Percentiles rank a stretch among this genome's conserved stretches.
phyloP scores from a whole-genome alignment of 495 filamentous ascomycete species.

The Aspergillus ellipticus region DNA sequence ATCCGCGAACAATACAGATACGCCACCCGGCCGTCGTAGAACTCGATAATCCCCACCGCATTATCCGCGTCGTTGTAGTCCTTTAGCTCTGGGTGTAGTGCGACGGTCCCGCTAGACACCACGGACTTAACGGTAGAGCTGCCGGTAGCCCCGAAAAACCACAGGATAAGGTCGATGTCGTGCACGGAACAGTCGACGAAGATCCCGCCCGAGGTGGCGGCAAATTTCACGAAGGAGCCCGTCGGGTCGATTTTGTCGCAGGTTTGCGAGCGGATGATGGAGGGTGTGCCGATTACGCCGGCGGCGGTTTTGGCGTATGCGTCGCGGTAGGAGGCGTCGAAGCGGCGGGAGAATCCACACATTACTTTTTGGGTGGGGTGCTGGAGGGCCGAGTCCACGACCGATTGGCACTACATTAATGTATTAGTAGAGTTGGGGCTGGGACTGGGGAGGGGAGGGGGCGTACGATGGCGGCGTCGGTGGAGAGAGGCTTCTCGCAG shows the following conservation, averaged over 20 bases:
- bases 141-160: slow-evolving; percentile 45
- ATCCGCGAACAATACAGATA: slow-evolving; percentile 56
- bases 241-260: slow-evolving; percentile 52
- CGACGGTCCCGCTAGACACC: slow-evolving; percentile 46
- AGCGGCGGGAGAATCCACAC: slow-evolving; percentile 55
- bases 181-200: slow-evolving; percentile 56
- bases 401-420: slow-evolving; percentile 39
- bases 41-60: slow-evolving; percentile 56
- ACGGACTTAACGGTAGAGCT: slow-evolving; percentile 38
- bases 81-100: slow-evolving; percentile 49
- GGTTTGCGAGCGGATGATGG: slow-evolving; percentile 51
- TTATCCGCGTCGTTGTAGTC: slow-evolving; percentile 55
- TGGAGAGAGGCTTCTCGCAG: slow-evolving; percentile 52
- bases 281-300: slow-evolving; percentile 48
- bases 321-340: slow-evolving; percentile 52
- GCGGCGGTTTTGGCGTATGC: slow-evolving; percentile 40
- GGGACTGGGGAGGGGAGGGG: background rate
- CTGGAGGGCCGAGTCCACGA: slow-evolving; percentile 43
- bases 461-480: slow-evolving; percentile 46
- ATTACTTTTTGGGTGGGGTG: slow-evolving; percentile 52
- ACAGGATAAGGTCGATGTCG: slow-evolving; percentile 54
- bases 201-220: slow-evolving; percentile 53
- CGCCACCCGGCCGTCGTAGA: slow-evolving; percentile 53
- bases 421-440: background rate
- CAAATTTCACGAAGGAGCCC: slow-evolving; percentile 53